A percentile compares a stretch with the other conserved stretches of the same genome.
Conservation (phyloP, 129 eudicot species). For the Solidago caesia region DNA sequence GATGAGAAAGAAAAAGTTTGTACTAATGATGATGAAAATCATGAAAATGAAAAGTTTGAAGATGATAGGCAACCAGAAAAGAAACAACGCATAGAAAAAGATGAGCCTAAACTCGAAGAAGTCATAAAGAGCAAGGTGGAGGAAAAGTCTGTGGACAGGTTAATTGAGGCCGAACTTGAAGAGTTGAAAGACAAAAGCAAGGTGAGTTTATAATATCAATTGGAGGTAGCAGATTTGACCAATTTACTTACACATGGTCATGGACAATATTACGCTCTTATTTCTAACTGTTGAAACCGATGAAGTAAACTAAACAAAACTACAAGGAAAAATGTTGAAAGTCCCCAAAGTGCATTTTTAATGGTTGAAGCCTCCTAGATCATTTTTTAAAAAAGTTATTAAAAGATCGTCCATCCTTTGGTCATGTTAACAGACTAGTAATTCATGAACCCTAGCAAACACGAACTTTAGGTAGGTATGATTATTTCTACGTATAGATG, state of each 20-base stretch:
- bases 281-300: neutral
- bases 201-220: constrained; percentile 41
- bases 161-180: constrained; percentile 84
- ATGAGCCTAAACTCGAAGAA: constrained; percentile 31
- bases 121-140: constrained; percentile 33
- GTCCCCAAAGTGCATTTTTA: neutral
- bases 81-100: constrained; percentile 58
- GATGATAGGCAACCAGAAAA: constrained; percentile 56
- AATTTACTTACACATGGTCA: neutral
- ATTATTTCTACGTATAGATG: neutral
- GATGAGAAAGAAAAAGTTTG: constrained; percentile 28
- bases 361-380: neutral
- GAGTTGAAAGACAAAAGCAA: constrained; percentile 86
- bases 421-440: too few relatives aligned
- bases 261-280: neutral
- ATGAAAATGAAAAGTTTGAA: constrained; percentile 21
- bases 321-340: neutral
- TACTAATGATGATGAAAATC: constrained; percentile 19
- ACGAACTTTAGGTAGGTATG: neutral
- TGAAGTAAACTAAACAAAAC: too few relatives aligned
- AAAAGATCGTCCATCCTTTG: too few relatives aligned
- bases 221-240: neutral
- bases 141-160: constrained; percentile 69
- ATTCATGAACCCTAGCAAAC: neutral
- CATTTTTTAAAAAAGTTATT: neutral